Base-by-base conservation (phyloP, 1,284 basidiomycete genomes). In the Sporisorium exsertum region DNA sequence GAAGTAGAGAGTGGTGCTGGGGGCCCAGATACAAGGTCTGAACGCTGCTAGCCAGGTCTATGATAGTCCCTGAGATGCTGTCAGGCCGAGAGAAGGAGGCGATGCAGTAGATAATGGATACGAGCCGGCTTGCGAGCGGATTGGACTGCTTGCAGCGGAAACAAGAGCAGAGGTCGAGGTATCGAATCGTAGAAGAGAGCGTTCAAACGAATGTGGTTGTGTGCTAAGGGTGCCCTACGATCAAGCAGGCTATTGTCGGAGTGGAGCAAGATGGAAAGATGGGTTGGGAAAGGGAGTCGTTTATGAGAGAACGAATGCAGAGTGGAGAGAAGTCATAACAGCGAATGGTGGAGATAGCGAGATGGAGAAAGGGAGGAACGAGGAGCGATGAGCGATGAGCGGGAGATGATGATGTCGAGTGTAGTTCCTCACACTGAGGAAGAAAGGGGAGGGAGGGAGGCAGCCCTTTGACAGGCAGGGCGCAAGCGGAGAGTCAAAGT, bases 401-500 rank as follows among this genome's bases (percentile, higher is more conserved):
- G 15, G 26, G 49, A 43, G 6, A 20, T 8, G 18, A 20, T 43
- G n/a, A 35, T 43, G 27, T 32, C 16, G 27, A 33, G 10, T 20
- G n/a, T 2, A 27, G 22, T 7, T 18, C 33, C 9, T 15, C 33
- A 9, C 12, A 35, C 33, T 32, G 29, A 40, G 33, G 33, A 8
- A 42, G 37, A 22, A 52, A 42, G 22, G 20, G 24, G 20, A 8
- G 22, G 20, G 46, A 20, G 43, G 46, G 26, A 42, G 9, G 24
- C 43, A 35, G 12, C 22, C 27, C 22, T n/a, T 27, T 65, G 57
- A 59, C 57, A 59, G 50, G 52, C 57, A 45, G 18, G 51, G 32
- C 40, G 52, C 32, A 32, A 40, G 58, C 59, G 56, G 59, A 68
- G 65, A 54, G 35, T 46, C 50, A 55, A 62, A 62, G 35, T 27